Evolutionary conservation across 2,329 filamentous ascomycete species (phyloP).

Genomic region (Claviceps cyperi): DNA sequence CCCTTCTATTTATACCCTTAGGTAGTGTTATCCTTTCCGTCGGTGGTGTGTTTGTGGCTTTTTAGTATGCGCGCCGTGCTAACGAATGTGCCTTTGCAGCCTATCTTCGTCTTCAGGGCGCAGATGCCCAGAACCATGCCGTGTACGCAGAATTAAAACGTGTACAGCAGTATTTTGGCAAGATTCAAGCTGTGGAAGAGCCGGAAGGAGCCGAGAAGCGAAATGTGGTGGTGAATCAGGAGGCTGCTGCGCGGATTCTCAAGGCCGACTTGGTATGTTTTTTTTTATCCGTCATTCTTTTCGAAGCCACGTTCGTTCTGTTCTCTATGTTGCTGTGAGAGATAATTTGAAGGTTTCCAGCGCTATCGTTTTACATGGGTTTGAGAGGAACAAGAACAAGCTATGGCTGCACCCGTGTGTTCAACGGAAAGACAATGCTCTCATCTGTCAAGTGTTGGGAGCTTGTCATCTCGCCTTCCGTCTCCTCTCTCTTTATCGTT

Average conservation of each 20-base stretch:
- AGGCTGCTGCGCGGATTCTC: slow-evolving; percentile 68
- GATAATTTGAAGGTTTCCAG: too few relatives aligned
- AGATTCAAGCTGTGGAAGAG: slow-evolving; percentile 67
- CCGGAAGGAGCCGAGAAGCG: slow-evolving; percentile 40
- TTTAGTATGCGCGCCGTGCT: too few relatives aligned
- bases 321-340: background rate
- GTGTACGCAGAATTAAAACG: slow-evolving; percentile 76
- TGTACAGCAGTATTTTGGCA: slow-evolving; percentile 82
- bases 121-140: slow-evolving; percentile 69
- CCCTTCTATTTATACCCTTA: background rate
- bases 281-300: background rate
- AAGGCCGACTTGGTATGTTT: slow-evolving; percentile 57
- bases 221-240: slow-evolving; percentile 48
- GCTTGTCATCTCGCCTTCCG: too few relatives aligned
- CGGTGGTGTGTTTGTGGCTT: too few relatives aligned
- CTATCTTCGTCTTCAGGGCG: slow-evolving; percentile 63
- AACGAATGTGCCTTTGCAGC: slow-evolving; percentile 23
- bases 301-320: too few relatives aligned
- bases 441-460: too few relatives aligned
- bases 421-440: too few relatives aligned
- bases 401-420: too few relatives aligned
- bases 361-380: too few relatives aligned
- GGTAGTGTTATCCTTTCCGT: background rate
- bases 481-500: too few relatives aligned
- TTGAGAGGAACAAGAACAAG: too few relatives aligned